Percentiles rank a stretch among this genome's conserved stretches.
Evolutionary conservation across 2,329 filamentous ascomycete genomes (phyloP).

Genomic region (Pestalotiopsis sp.): DNA sequence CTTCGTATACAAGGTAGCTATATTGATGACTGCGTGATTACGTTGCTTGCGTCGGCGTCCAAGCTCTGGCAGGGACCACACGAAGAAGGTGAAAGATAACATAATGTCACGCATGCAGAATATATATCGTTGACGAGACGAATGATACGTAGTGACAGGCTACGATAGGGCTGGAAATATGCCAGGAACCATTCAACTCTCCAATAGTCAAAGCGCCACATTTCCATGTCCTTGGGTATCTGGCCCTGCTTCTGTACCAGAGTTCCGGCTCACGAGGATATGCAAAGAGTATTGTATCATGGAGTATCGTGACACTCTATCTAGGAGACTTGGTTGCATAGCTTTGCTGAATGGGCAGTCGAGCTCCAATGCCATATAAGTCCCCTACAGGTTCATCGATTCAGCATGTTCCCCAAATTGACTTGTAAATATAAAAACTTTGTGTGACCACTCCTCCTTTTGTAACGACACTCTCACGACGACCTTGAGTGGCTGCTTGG

Average conservation of each 20-base stretch:
- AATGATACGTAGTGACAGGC: constrained; percentile 18
- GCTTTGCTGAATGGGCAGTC: too few relatives aligned
- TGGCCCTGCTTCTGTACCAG: neutral
- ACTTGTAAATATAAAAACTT: neutral
- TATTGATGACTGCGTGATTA: too few relatives aligned
- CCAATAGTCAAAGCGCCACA: neutral
- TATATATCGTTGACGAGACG: constrained; percentile 17
- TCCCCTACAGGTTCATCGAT: too few relatives aligned
- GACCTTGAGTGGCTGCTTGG: neutral
- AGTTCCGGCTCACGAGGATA: neutral
- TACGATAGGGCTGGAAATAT: neutral
- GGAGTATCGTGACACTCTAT: neutral
- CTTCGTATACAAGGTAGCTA: too few relatives aligned
- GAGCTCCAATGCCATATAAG: too few relatives aligned
- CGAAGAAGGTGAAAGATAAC: too few relatives aligned
- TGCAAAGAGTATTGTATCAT: neutral
- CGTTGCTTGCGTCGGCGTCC: too few relatives aligned
- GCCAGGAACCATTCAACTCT: neutral
- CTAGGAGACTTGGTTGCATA: neutral
- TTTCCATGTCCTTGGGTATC: neutral
- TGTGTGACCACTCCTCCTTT: neutral
- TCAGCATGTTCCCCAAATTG: too few relatives aligned
- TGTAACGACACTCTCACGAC: neutral
- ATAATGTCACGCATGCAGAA: too few relatives aligned
- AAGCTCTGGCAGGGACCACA: too few relatives aligned